Base-by-base conservation (phyloP, 164 flowering plant species). In the Tinospora cordifolia region DNA sequence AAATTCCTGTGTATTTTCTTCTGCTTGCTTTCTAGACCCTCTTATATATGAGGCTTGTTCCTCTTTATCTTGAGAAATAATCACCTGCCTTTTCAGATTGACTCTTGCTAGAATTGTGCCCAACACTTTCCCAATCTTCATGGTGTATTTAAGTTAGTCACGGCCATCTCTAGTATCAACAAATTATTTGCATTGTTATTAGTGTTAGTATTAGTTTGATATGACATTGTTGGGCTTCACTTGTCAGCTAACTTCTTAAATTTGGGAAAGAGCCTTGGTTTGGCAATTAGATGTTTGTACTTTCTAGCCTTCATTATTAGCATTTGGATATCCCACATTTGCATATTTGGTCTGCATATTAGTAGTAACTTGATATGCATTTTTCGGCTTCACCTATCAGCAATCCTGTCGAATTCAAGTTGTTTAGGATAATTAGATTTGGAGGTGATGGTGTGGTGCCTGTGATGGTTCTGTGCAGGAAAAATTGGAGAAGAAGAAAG, bases 401-500 rank as follows among this genome's bases (percentile, higher is more conserved):
- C 4, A 1, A 30, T 30, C 3, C 2, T 30, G 2, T 30, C 4
- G 2, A 30, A 30, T 2, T 30, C n/a, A 4, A 30, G 36, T 30
- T 2, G 36, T 30, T 30, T 30, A 2, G 3, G 4, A 30, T 30
- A 30, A 30, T 30, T 30, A 54, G 24, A n/a, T 54, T 25, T 19
- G 60, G 24, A 9, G 47, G 47, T 44, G 12, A 44, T 9, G 47
- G 47, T 44, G 47, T 5, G 12, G 47, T 44, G 14, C 47, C 12
- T 14, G 0, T 21, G 13, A 54, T 70, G 39, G 26, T 62, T 36
- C 25, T 49, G 66, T 70, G 49, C 78, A 93, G 98, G 93, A 93
- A 74, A n/a, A 80, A 44, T 69, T 90, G 74, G 97, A 93, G 86
- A 89, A 82, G 84, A 76, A 84, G 82, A 93, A 91, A 75, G 97